Evolutionary conservation across 2,329 filamentous ascomycete species (phyloP).

Genomic region (Epicoccum nigrum): DNA sequence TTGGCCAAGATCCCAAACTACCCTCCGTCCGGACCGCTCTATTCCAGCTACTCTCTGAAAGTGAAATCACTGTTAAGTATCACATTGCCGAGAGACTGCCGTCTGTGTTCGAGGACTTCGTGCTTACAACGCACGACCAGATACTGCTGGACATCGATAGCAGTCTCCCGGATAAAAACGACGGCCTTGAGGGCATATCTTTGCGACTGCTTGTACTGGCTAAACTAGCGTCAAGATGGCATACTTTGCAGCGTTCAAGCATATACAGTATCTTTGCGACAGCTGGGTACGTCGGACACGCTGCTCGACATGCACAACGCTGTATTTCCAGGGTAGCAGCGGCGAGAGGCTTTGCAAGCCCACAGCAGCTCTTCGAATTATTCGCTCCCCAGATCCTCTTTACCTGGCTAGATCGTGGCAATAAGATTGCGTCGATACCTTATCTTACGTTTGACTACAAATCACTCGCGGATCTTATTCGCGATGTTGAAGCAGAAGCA

Average conservation of each 20-base stretch:
- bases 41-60: constrained; percentile 71
- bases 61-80: constrained; percentile 75
- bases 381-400: constrained; percentile 90
- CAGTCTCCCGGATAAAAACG: constrained; percentile 74
- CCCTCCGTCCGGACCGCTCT: constrained; percentile 73
- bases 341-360: constrained; percentile 67
- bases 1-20: constrained; percentile 64
- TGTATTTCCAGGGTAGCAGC: constrained; percentile 72
- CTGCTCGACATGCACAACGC: constrained; percentile 71
- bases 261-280: constrained; percentile 96
- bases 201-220: constrained; percentile 79
- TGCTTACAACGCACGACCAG: constrained; percentile 81
- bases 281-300: constrained; percentile 71
- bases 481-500: constrained; percentile 75
- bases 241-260: constrained; percentile 82
- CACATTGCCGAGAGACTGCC: constrained; percentile 73
- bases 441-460: constrained; percentile 83
- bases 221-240: constrained; percentile 80
- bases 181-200: constrained; percentile 81
- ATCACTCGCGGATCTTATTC: constrained; percentile 70
- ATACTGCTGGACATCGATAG: constrained; percentile 85
- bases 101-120: constrained; percentile 77
- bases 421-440: constrained; percentile 64
- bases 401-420: constrained; percentile 79
- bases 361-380: constrained; percentile 76